Evolutionary conservation across 306 rosid species (phyloP), one percentile per base, ranked within the genome.

Genomic region (Aeschynomene evenia): DNA sequence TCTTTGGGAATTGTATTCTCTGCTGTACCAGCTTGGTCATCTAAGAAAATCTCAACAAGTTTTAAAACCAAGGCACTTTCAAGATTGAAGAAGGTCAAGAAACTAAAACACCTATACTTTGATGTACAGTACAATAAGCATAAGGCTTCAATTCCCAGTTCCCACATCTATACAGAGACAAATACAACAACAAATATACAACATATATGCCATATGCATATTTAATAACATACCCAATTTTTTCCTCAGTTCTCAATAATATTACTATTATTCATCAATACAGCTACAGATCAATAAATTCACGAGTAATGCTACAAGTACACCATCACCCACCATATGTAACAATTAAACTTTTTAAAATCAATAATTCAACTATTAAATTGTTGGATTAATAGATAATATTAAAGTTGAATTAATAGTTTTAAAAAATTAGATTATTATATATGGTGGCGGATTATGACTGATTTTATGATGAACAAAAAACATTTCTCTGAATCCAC

Each of bases 1-100:
- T 75, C 57, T 65, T 84, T 83, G 66, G 87, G 28, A 48, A 18
- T 53, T 69, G 80, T 81, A 71, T 83, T 80, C 79, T 82, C 97
- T 12, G 79, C 61, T 8, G 83, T 48, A 49, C 83, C 86, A 61
- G 89, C 68, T 59, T 84, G 87, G 71, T 78, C 89, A 81, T 84
- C 97, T 82, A 69, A 54, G 53, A 75, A 84, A 80, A 62, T 71
- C 43, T 59, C 45, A 7, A 79, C 21, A 49, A 7, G 54, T 20
- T 69, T n/a, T 50, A 31, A 81, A 73, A 59, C 49, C 16, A 63
- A 43, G 1, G 66, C 18, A 68, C 40, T 59, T 70, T 28, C 48
- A 71, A 80, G 24, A 21, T 57, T 37, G 43, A 37, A 37, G n/a
- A 37, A 37, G 43, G 43, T 50, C 53, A 57, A 64, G 37, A 74